Evolutionary conservation across 441 rosid genomes (phyloP), one percentile per base, ranked within the genome.

Genomic region (Syzygium malaccense): DNA sequence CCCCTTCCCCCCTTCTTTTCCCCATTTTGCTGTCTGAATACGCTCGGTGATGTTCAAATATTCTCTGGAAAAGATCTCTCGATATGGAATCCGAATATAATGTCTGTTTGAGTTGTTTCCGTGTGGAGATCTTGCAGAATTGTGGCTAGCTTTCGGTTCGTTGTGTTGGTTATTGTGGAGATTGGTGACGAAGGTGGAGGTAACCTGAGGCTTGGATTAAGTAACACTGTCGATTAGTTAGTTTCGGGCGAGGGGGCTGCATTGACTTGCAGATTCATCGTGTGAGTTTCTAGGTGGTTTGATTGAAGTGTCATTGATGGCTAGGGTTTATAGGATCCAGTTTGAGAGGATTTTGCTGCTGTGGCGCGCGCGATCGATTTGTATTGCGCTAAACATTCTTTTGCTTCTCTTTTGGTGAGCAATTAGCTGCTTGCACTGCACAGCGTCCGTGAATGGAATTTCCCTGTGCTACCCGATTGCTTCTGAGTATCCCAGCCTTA

Each of bases 1-100:
- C 18, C 6, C 7, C 14, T 11, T 12, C 14, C 14, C 1, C 6
- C 6, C 1, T 6, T 20, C 1, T 37, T 75, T 6, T 37, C 2
- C n/a, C 51, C 51, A 75, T 37, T 75, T 37, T 75, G n/a, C 17
- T 41, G 83, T 75, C 51, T 75, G 83, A 41, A 75, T 3, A 41
- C 83, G 26, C 83, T 37, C 17, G 17, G 17, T 12, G 83, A 75
- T 23, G 83, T 41, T 75, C 83, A 25, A 37, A 75, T 75, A 41
- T 41, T 75, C 41, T 75, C 51, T 75, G 83, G n/a, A 75, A 75
- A 75, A 12, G n/a, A 37, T 11, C 17, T 75, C 3, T 12, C 83
- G 9, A 41, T 26, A 41, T 75, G 51, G 83, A 75, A 41, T 6
- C n/a, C 28, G 51, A 75, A 12, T 75, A 75, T 41, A 41, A 68